Evolutionary conservation across 345 rosid species (phyloP), one percentile per base, ranked within the genome.

Genomic region (Isatis tinctoria): DNA sequence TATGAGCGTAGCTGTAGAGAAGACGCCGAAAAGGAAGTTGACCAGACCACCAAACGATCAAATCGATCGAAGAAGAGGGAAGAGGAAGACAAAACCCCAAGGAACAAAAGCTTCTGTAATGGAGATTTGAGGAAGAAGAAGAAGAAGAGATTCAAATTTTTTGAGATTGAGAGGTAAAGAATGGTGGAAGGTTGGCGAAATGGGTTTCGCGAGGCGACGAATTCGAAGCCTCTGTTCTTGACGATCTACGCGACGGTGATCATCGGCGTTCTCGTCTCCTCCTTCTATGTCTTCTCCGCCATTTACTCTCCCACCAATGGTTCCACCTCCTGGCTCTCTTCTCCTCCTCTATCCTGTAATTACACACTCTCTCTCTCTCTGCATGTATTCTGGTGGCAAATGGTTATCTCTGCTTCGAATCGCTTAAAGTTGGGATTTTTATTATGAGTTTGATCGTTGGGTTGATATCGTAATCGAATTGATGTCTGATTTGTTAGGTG

Each of bases 261-360:
- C 66, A 72, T 87, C 11, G 99, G 99, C 32, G 83, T 87, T 28
- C 66, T 89, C 69, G 81, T 95, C 69, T 92, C 98, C 26, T 81
- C 97, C 28, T 81, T 90, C 48, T 95, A 85, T 74, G 92, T 95
- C 69, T 89, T 88, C 85, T 88, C 99, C n/a, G 91, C 97, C 10
- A 65, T 90, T 75, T 86, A 85, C 83, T 84, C 99, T 45, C 77
- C 89, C 59, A 32, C 79, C 68, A 70, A 81, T 63, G 67, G 79
- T 78, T 74, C 85, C 72, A 60, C 87, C 61, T 64, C 83, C 12
- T 86, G 92, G 92, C 80, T 87, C 58, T 87, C 96, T 22, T 76
- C 96, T 62, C 86, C 91, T 64, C 67, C 85, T 65, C 45, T 70
- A 1, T 48, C 85, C 27, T 49, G 84, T 80, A 69, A 52, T 47